A percentile compares a stretch with the other conserved stretches of the same genome.
These are phyloP conservation scores for Tetrahymena malaccensis DNA, from an alignment of 73 alveolate species.

Conservation along the genomic window DNA sequence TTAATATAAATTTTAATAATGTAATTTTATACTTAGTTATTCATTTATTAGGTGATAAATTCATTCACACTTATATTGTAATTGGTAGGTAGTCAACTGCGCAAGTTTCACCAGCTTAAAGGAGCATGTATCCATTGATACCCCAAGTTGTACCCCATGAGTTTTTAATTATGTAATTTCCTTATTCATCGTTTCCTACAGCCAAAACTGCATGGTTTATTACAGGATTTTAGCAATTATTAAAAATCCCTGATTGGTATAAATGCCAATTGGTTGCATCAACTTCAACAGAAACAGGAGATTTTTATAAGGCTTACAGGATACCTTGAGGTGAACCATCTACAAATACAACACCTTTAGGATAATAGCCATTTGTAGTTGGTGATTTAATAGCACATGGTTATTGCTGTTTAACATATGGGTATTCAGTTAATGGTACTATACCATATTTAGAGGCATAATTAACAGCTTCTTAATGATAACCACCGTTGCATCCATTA, in stretches of 20 bases:
- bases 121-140: constrained; percentile 32
- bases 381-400: neutral
- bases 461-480: neutral
- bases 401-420: neutral
- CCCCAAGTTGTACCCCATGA: constrained; percentile 57
- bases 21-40: no score
- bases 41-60: no score
- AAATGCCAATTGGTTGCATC: constrained; percentile 40
- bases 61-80: no score
- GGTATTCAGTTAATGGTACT: neutral
- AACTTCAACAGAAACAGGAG: constrained; percentile 35
- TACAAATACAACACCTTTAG: neutral
- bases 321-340: neutral
- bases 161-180: constrained; percentile 25
- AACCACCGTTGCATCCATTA: neutral
- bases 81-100: neutral
- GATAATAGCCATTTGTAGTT: neutral
- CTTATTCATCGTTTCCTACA: constrained; percentile 23
- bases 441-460: neutral
- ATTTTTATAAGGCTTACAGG: neutral
- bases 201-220: constrained; percentile 40
- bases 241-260: constrained; percentile 29
- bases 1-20: no score
- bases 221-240: neutral
- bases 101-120: constrained; percentile 33